A percentile compares a stretch with the other conserved stretches of the same genome.
These are phyloP conservation scores for Balakata baccata DNA, from an alignment of 345 rosid genomes.

Conservation along the genomic window DNA sequence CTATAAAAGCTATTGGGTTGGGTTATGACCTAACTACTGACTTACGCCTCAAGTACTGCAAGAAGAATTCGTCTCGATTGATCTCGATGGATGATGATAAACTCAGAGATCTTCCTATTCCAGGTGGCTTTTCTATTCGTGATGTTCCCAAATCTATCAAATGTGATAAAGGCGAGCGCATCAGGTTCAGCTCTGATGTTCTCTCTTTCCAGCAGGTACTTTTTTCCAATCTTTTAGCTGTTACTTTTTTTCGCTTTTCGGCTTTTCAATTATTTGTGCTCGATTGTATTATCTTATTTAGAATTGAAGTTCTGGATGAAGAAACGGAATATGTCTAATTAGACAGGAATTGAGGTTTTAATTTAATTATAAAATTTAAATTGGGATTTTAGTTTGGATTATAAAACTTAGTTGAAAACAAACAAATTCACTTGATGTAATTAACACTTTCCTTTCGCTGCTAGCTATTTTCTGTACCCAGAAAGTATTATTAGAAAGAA, in stretches of 20 bases:
- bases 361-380: no score
- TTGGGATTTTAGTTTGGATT: background rate
- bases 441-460: background rate
- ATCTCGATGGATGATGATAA: conserved; percentile 13
- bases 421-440: background rate
- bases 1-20: conserved; percentile 25
- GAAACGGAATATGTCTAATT: background rate
- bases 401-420: no score
- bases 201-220: conserved; percentile 36
- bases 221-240: background rate
- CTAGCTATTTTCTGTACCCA: background rate
- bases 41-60: conserved; percentile 30
- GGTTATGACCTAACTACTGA: conserved; percentile 31
- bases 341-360: background rate
- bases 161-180: conserved; percentile 36
- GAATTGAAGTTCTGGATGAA: background rate
- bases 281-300: background rate
- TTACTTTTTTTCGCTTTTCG: background rate
- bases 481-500: background rate
- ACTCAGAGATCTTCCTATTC: conserved; percentile 27
- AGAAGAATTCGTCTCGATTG: conserved; percentile 11
- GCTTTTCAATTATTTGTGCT: background rate
- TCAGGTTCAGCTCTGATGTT: conserved; percentile 30
- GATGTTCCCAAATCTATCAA: conserved; percentile 26
- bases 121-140: conserved; percentile 34